phyloP scores from a whole-genome alignment of 2,329 filamentous ascomycete species.

The Metarhizium album region DNA sequence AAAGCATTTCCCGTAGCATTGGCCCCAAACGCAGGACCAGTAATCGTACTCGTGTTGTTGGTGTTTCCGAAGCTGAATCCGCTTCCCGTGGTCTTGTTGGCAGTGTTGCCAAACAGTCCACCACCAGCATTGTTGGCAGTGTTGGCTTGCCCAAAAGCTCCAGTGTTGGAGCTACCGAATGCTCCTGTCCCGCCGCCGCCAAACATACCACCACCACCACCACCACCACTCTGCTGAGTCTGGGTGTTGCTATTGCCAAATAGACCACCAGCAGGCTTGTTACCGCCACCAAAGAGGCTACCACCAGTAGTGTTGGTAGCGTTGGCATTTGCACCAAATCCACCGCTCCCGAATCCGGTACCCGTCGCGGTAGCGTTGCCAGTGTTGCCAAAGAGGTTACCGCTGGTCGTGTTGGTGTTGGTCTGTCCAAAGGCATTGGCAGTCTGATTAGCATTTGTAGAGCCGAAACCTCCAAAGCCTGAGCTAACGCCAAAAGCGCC shows the following conservation, averaged over 20 bases:
- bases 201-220: slow-evolving; percentile 17
- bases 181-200: slow-evolving; percentile 19
- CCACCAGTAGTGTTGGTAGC: slow-evolving; percentile 18
- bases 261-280: slow-evolving; percentile 15
- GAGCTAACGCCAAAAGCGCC: slow-evolving; percentile 67
- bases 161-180: slow-evolving; percentile 25
- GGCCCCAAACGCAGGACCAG: slow-evolving; percentile 15
- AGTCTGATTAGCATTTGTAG: slow-evolving; percentile 19
- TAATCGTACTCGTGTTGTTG: slow-evolving; percentile 13
- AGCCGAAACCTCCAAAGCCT: slow-evolving; percentile 39
- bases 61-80: slow-evolving; percentile 35
- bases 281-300: slow-evolving; percentile 28
- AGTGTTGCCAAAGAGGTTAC: slow-evolving; percentile 26
- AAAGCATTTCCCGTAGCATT: slow-evolving; percentile 12
- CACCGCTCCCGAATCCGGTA: slow-evolving; percentile 18
- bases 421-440: slow-evolving; percentile 35
- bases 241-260: slow-evolving; percentile 16
- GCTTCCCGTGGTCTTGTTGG: slow-evolving; percentile 23
- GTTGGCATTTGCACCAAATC: slow-evolving; percentile 29
- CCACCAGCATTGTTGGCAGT: slow-evolving; percentile 20
- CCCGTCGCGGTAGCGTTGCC: slow-evolving; percentile 20
- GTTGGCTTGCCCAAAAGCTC: slow-evolving; percentile 20
- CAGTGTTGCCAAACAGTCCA: slow-evolving; percentile 32
- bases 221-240: slow-evolving; percentile 10
- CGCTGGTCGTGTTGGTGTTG: slow-evolving; percentile 22